Evolutionary conservation across 805 yeast genomes (phyloP).

Genomic region (Sungouiella thailandica): DNA sequence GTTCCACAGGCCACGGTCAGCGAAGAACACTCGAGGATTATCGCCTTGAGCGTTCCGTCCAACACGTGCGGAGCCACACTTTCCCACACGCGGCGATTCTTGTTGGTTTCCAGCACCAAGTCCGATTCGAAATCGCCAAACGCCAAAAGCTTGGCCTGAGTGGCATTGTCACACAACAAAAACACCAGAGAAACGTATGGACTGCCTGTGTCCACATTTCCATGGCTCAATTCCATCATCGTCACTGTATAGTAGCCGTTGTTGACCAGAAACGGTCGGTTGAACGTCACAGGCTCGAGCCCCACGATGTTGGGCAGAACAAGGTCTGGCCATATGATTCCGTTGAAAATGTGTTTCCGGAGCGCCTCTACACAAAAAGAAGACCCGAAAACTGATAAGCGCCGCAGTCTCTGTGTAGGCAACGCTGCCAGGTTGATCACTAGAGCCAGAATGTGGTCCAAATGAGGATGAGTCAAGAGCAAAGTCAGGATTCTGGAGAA

Average conservation of each 20-base stretch:
- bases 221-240: slow-evolving; percentile 33
- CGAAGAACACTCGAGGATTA: slow-evolving; percentile 78
- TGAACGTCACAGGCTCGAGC: slow-evolving; percentile 14
- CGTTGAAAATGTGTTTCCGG: slow-evolving; percentile 60
- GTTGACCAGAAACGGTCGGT: slow-evolving; percentile 11
- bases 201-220: slow-evolving; percentile 12
- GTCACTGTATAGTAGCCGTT: slow-evolving; percentile 18
- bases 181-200: slow-evolving; percentile 56
- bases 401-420: too few species aligned
- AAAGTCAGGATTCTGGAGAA: slow-evolving; percentile 24
- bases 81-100: slow-evolving; percentile 51
- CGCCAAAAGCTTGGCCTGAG: slow-evolving; percentile 42
- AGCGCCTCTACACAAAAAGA: slow-evolving; percentile 48
- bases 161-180: slow-evolving; percentile 37
- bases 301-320: slow-evolving; percentile 26
- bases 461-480: slow-evolving; percentile 74
- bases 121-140: slow-evolving; percentile 89
- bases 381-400: slow-evolving; percentile 46
- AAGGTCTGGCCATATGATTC: slow-evolving; percentile 74
- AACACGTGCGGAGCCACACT: slow-evolving; percentile 44
- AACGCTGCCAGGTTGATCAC: slow-evolving; percentile 50
- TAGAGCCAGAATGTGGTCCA: slow-evolving; percentile 73
- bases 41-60: slow-evolving; percentile 39
- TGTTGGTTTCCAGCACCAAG: slow-evolving; percentile 31
- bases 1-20: slow-evolving; percentile 30